These are phyloP conservation scores for Xylaria sp. DNA, from an alignment of 2,329 filamentous ascomycete species.

Conservation along the genomic window DNA sequence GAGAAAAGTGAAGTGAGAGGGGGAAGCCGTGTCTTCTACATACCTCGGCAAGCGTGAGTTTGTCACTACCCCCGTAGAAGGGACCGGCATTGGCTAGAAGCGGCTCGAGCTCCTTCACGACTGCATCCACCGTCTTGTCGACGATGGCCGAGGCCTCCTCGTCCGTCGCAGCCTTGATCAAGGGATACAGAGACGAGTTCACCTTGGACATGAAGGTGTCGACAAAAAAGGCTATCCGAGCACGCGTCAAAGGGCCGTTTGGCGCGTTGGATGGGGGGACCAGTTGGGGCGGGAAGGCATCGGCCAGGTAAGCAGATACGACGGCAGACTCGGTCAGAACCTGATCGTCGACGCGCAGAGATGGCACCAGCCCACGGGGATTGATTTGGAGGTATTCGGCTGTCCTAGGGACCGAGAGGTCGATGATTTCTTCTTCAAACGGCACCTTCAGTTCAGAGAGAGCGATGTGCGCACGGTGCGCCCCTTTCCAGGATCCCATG, in stretches of 20 bases:
- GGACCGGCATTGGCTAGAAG: constrained; percentile 67
- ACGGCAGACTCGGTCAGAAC: constrained; percentile 80
- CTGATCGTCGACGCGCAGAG: constrained; percentile 72
- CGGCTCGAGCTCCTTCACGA: constrained; percentile 79
- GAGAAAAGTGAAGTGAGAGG: background rate
- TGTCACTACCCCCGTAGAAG: constrained; percentile 72
- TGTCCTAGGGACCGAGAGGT: constrained; percentile 74
- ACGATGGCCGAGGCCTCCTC: constrained; percentile 62
- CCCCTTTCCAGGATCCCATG: constrained; percentile 55
- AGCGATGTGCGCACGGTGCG: constrained; percentile 79
- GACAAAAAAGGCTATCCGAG: constrained; percentile 76
- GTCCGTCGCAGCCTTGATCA: constrained; percentile 54
- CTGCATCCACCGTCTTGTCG: constrained; percentile 63
- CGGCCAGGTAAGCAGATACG: constrained; percentile 76
- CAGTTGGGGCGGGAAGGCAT: constrained; percentile 75
- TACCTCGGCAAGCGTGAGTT: constrained; percentile 80
- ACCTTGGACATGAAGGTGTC: constrained; percentile 76
- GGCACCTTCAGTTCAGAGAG: constrained; percentile 73
- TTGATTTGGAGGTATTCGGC: constrained; percentile 81
- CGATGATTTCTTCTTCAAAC: constrained; percentile 78
- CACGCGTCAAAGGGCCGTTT: constrained; percentile 70
- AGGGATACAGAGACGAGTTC: constrained; percentile 47
- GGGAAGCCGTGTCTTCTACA: constrained; percentile 35
- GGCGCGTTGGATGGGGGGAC: constrained; percentile 64
- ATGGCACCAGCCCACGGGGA: constrained; percentile 81